These are phyloP conservation scores for Trametes meyenii DNA, from an alignment of 768 basidiomycete genomes.

Conservation along the genomic window DNA sequence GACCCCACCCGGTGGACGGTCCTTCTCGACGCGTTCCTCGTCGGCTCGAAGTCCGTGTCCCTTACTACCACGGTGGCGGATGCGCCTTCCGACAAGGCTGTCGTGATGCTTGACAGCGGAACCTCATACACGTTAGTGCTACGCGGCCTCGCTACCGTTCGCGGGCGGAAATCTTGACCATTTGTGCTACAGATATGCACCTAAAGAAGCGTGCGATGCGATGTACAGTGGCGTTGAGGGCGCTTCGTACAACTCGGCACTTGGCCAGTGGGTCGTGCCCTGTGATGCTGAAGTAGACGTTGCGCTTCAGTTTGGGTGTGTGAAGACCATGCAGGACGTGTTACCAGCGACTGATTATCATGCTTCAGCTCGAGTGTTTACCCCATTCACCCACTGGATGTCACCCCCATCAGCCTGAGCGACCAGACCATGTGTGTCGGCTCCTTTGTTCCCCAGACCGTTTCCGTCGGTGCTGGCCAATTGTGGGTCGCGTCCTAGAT, in stretches of 20 bases:
- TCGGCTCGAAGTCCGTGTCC: constrained; percentile 52
- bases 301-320: constrained; percentile 77
- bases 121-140: constrained; percentile 73
- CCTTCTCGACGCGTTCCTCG: constrained; percentile 71
- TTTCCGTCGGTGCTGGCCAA: constrained; percentile 61
- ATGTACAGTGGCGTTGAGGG: constrained; percentile 72
- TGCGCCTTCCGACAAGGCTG: constrained; percentile 71
- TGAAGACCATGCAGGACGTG: constrained; percentile 2
- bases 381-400: constrained; percentile 80
- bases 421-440: constrained; percentile 64
- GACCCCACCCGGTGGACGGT: constrained; percentile 76
- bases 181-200: constrained; percentile 57
- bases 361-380: constrained; percentile 63
- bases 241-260: constrained; percentile 53
- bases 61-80: constrained; percentile 57
- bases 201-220: constrained; percentile 61
- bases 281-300: constrained; percentile 76
- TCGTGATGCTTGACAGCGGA: constrained; percentile 78
- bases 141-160: background rate
- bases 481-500: constrained; percentile 52
- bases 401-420: constrained; percentile 51
- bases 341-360: background rate
- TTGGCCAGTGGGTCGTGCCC: constrained; percentile 73
- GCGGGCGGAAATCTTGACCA: background rate
- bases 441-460: constrained; percentile 68